Conservation (phyloP, 225 moss, liverwort and hornwort genomes). For the Climacium dendroides region DNA sequence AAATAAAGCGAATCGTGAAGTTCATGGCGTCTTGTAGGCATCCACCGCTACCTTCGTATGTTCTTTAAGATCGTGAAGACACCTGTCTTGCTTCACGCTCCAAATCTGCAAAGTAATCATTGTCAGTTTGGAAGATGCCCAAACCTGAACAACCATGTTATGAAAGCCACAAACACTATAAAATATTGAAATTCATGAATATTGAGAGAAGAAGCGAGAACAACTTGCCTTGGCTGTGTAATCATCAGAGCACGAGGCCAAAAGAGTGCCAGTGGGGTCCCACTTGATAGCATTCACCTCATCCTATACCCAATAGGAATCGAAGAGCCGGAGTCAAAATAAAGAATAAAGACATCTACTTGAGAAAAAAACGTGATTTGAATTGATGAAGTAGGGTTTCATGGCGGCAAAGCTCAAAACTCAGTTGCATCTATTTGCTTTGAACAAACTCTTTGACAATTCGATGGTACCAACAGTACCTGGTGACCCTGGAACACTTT, state of each 20-base stretch:
- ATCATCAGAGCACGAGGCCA: slow-evolving; percentile 97
- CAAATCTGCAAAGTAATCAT: slow-evolving; percentile 56
- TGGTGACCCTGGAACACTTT: slow-evolving; percentile 87
- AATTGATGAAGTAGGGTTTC: background rate
- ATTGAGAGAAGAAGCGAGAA: background rate
- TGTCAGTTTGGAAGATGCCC: background rate
- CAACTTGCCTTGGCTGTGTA: slow-evolving; percentile 79
- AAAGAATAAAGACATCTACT: background rate
- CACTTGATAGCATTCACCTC: slow-evolving; percentile 99
- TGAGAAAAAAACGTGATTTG: background rate
- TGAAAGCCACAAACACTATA: background rate
- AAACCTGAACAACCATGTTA: background rate
- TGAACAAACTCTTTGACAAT: background rate
- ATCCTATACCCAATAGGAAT: slow-evolving; percentile 34
- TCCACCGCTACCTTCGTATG: slow-evolving; percentile 58
- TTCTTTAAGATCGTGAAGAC: slow-evolving; percentile 93
- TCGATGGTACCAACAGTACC: slow-evolving; percentile 17
- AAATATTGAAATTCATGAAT: background rate
- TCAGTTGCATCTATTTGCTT: background rate
- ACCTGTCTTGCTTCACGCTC: slow-evolving; percentile 93
- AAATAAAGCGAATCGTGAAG: background rate
- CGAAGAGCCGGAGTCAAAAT: background rate
- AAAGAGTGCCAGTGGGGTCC: slow-evolving; percentile 91
- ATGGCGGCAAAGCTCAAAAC: background rate
- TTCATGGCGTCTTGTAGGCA: background rate